phyloP scores from a whole-genome alignment of 257 asterid species.

The Solanum pinnatisectum region DNA sequence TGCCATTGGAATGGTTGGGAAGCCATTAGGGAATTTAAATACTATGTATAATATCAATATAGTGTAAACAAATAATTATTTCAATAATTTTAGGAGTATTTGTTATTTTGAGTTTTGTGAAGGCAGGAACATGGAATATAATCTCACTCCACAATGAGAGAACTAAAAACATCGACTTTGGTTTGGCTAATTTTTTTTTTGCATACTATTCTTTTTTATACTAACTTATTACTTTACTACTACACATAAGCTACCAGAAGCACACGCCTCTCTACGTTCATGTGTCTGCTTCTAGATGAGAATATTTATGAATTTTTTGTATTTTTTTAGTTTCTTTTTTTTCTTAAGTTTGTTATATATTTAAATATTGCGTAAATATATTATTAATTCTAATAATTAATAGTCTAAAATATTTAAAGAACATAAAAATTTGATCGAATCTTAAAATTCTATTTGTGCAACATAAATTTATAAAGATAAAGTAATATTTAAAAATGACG shows the following conservation, averaged over 20 bases:
- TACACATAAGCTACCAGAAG: not conserved
- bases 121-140: not conserved
- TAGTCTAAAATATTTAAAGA: no score
- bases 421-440: no score
- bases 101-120: not conserved
- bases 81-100: not conserved
- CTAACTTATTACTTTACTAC: not conserved
- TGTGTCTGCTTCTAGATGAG: not conserved
- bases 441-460: no score
- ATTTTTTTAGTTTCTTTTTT: no score
- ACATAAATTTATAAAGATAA: no score
- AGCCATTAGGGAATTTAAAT: not conserved
- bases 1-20: conserved; percentile 46
- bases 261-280: not conserved
- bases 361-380: no score
- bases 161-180: not conserved
- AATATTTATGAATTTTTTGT: no score
- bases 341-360: no score
- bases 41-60: not conserved
- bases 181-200: no score
- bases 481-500: no score
- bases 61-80: not conserved
- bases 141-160: not conserved
- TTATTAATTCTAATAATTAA: no score
- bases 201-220: not conserved